phyloP scores from a whole-genome alignment of 108 stramenopile species.

The Cyclotella distinguenda region DNA sequence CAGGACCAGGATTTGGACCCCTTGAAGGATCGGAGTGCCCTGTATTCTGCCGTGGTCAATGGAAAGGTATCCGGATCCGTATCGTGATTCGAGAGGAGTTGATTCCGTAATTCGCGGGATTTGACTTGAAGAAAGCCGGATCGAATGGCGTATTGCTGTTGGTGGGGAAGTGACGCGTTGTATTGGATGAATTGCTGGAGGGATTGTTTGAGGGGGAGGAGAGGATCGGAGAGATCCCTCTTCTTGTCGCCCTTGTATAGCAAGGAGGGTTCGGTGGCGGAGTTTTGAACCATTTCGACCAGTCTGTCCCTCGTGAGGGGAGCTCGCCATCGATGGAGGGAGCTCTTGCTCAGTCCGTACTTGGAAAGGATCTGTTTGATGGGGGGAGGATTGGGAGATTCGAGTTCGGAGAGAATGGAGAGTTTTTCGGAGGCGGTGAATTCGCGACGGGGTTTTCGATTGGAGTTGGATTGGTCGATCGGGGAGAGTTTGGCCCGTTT shows the following conservation, averaged over 20 bases:
- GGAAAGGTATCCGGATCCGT: not conserved
- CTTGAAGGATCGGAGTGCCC: slow-evolving; percentile 16
- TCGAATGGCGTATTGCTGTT: slow-evolving; percentile 25
- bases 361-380: slow-evolving; percentile 22
- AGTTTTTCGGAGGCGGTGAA: slow-evolving; percentile 47
- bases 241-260: slow-evolving; percentile 20
- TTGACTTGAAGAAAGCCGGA: slow-evolving; percentile 19
- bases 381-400: slow-evolving; percentile 15
- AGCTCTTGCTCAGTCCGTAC: slow-evolving; percentile 28
- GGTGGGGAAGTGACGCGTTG: slow-evolving; percentile 8
- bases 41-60: slow-evolving; percentile 10
- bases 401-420: slow-evolving; percentile 22
- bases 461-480: no score
- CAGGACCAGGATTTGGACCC: slow-evolving; percentile 34
- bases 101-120: slow-evolving; percentile 24
- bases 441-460: slow-evolving; percentile 19
- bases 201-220: slow-evolving; percentile 19
- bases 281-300: slow-evolving; percentile 22
- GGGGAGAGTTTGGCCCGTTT: no score
- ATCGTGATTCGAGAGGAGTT: not conserved
- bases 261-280: not conserved
- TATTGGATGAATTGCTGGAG: slow-evolving; percentile 20
- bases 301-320: slow-evolving; percentile 9
- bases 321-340: slow-evolving; percentile 35
- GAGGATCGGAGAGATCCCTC: slow-evolving; percentile 28